These are phyloP conservation scores for Silene uniflora DNA, from an alignment of 148 eudicot genomes.

Conservation along the genomic window DNA sequence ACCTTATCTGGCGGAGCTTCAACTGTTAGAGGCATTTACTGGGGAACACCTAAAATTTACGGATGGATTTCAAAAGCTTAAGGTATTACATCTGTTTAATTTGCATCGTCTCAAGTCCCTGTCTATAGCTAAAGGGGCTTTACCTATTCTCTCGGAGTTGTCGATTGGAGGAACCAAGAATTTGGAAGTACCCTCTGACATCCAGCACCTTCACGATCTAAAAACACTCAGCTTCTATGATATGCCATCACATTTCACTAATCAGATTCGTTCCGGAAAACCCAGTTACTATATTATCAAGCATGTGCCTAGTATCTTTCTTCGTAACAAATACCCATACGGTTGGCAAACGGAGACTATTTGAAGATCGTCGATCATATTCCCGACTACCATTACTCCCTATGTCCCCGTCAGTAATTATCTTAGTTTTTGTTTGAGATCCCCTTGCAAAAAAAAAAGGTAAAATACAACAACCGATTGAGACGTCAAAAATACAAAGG, in stretches of 20 bases:
- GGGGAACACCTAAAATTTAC: background rate
- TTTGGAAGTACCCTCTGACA: slow-evolving; percentile 4
- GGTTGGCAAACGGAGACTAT: background rate
- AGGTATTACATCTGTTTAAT: slow-evolving; percentile 12
- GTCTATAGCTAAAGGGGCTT: slow-evolving; percentile 5
- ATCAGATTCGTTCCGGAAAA: background rate
- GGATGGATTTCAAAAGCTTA: slow-evolving; percentile 14
- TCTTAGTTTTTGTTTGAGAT: too few species aligned
- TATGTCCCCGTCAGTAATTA: too few species aligned
- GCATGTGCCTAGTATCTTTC: background rate
- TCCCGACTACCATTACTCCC: too few species aligned
- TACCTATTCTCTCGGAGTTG: slow-evolving; percentile 23
- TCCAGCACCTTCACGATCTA: slow-evolving; percentile 4
- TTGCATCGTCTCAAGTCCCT: slow-evolving; percentile 8
- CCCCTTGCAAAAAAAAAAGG: too few species aligned
- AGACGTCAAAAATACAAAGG: too few species aligned
- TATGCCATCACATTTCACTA: slow-evolving; percentile 11
- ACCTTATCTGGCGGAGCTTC: too few species aligned
- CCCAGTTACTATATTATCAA: background rate
- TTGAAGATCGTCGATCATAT: background rate
- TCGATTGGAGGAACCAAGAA: slow-evolving; percentile 20
- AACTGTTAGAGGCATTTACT: too few species aligned
- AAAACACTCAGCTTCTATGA: slow-evolving; percentile 11
- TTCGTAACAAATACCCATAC: background rate
- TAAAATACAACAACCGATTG: too few species aligned